A percentile compares a stretch with the other conserved stretches of the same genome.
These are phyloP conservation scores for Acanthamoeba rhysodes DNA, from an alignment of 208 protist genomes.

Conservation along the genomic window DNA sequence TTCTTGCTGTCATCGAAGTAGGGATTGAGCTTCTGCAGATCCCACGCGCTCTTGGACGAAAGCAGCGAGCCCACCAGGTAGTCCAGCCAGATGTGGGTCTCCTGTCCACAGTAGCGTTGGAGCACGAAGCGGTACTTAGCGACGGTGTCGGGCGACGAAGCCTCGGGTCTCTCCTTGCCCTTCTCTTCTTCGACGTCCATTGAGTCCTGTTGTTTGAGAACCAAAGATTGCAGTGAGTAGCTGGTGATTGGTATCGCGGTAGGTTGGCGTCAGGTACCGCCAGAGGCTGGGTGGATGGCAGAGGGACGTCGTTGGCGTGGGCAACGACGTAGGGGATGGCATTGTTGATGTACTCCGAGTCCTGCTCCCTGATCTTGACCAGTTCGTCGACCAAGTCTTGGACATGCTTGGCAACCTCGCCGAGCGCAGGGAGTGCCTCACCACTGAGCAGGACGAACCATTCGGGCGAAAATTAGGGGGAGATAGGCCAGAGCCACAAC, in stretches of 20 bases:
- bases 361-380: conserved; percentile 37
- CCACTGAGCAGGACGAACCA: background rate
- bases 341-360: conserved; percentile 68
- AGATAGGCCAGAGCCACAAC: background rate
- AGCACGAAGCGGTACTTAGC: conserved; percentile 65
- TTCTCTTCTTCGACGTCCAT: conserved; percentile 69
- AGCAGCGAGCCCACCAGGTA: conserved; percentile 79
- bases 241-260: too few species aligned
- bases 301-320: conserved; percentile 66
- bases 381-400: conserved; percentile 52
- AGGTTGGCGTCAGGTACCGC: background rate
- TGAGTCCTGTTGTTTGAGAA: background rate
- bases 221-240: background rate
- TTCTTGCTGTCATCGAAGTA: conserved; percentile 71
- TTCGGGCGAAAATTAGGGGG: background rate
- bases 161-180: conserved; percentile 34
- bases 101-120: conserved; percentile 70
- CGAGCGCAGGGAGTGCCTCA: conserved; percentile 1
- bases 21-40: conserved; percentile 77
- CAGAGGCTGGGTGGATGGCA: background rate
- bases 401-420: conserved; percentile 39
- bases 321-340: conserved; percentile 73
- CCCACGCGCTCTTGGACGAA: conserved; percentile 71
- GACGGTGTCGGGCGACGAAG: background rate
- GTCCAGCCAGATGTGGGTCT: conserved; percentile 77